Evolutionary conservation across 1,284 basidiomycete genomes (phyloP).

Genomic region (Cryptococcus sp.): DNA sequence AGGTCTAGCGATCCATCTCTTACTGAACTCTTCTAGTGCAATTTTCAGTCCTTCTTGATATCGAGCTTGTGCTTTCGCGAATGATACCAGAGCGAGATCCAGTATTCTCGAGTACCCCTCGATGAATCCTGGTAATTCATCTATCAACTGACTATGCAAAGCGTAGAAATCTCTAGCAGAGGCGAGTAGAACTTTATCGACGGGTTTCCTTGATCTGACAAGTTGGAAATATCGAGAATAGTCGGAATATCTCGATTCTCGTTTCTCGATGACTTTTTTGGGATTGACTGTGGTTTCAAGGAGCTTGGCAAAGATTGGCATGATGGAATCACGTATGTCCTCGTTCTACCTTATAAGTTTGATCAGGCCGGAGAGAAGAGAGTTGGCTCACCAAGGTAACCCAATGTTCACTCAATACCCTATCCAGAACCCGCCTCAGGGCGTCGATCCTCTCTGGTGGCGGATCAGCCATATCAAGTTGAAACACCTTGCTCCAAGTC

Average conservation of each 20-base stretch:
- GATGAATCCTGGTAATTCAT: slow-evolving; percentile 45
- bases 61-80: slow-evolving; percentile 35
- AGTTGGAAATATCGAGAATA: slow-evolving; percentile 38
- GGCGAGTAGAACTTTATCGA: slow-evolving; percentile 29
- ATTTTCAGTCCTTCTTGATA: slow-evolving; percentile 27
- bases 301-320: slow-evolving; percentile 39
- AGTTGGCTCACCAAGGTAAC: slow-evolving; percentile 38
- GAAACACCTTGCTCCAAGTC: slow-evolving; percentile 33
- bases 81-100: slow-evolving; percentile 35
- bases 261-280: slow-evolving; percentile 34
- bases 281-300: slow-evolving; percentile 39
- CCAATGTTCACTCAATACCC: slow-evolving; percentile 32
- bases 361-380: background rate
- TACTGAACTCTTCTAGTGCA: slow-evolving; percentile 18
- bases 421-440: slow-evolving; percentile 34
- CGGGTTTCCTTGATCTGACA: slow-evolving; percentile 21
- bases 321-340: slow-evolving; percentile 35
- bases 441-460: slow-evolving; percentile 37
- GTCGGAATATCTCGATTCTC: slow-evolving; percentile 35
- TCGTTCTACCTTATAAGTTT: slow-evolving; percentile 22
- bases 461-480: slow-evolving; percentile 37
- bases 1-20: slow-evolving; percentile 16
- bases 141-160: slow-evolving; percentile 46
- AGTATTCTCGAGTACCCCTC: slow-evolving; percentile 42
- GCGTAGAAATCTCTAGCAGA: slow-evolving; percentile 45